Conservation (phyloP, 2,329 filamentous ascomycete species). For the Endocalyx cinctus region DNA sequence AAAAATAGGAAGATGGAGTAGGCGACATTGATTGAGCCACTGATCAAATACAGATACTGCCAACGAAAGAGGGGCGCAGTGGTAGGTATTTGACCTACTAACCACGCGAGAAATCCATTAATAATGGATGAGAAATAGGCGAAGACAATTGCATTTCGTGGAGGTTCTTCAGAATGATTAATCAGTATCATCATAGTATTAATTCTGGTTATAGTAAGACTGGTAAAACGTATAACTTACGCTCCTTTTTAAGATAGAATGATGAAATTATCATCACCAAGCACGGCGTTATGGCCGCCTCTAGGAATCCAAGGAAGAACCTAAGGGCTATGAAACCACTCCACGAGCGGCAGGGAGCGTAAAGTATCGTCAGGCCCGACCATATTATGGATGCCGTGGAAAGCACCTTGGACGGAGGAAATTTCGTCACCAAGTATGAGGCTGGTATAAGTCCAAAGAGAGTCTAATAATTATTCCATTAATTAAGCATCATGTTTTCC, state of each 20-base stretch:
- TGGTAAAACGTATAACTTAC: slow-evolving; percentile 6
- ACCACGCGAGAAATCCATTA: slow-evolving; percentile 23
- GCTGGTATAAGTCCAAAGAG: slow-evolving; percentile 20
- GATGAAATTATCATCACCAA: slow-evolving; percentile 31
- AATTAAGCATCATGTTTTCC: neutral
- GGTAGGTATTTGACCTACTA: slow-evolving; percentile 21
- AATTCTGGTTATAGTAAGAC: neutral
- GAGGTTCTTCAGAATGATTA: slow-evolving; percentile 14
- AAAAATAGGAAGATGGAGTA: slow-evolving; percentile 23
- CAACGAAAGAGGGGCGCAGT: slow-evolving; percentile 15
- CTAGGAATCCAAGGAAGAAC: slow-evolving; percentile 31
- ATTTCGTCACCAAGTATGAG: slow-evolving; percentile 21
- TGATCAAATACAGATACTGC: slow-evolving; percentile 28
- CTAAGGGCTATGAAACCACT: slow-evolving; percentile 28
- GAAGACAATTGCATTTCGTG: slow-evolving; percentile 32
- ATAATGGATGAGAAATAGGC: slow-evolving; percentile 27
- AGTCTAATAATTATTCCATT: slow-evolving; percentile 5
- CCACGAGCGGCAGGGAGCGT: slow-evolving; percentile 22
- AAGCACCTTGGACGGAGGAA: slow-evolving; percentile 23
- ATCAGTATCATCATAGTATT: neutral
- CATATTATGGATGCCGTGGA: slow-evolving; percentile 22
- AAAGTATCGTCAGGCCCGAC: slow-evolving; percentile 24
- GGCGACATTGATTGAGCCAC: slow-evolving; percentile 24
- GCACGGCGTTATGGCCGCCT: slow-evolving; percentile 29
- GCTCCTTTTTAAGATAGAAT: slow-evolving; percentile 34